phyloP scores from a whole-genome alignment of 2,329 filamentous ascomycete species.

The Colletotrichum cereale region DNA sequence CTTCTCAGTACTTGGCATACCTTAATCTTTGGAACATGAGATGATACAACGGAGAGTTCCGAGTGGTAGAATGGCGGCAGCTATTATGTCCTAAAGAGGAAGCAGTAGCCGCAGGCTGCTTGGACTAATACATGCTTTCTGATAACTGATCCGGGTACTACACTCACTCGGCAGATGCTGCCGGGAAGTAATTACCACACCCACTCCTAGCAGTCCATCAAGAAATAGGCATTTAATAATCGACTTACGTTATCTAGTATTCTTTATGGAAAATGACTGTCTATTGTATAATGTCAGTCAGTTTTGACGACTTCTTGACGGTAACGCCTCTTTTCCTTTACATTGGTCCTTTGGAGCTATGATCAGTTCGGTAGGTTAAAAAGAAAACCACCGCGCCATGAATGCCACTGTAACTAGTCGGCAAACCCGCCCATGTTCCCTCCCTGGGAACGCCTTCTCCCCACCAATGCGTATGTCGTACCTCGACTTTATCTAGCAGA shows the following conservation, averaged over 20 bases:
- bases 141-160: not conserved
- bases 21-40: not conserved
- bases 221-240: not conserved
- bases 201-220: too few species aligned
- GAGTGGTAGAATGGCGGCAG: not conserved
- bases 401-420: not conserved
- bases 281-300: not conserved
- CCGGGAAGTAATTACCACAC: too few species aligned
- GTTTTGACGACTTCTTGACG: not conserved
- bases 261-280: not conserved
- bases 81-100: constrained; percentile 6
- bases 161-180: not conserved
- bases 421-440: constrained; percentile 17
- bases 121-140: too few species aligned
- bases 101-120: constrained; percentile 17
- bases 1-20: not conserved
- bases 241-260: not conserved
- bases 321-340: not conserved
- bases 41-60: not conserved
- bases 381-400: not conserved
- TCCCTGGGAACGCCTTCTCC: constrained; percentile 40
- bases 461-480: constrained; percentile 43
- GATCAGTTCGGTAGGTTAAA: not conserved
- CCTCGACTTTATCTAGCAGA: constrained; percentile 43
- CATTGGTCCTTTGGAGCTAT: not conserved